Evolutionary conservation across 495 filamentous ascomycete species (phyloP).

Genomic region (Pyrenopolyporus hunteri): DNA sequence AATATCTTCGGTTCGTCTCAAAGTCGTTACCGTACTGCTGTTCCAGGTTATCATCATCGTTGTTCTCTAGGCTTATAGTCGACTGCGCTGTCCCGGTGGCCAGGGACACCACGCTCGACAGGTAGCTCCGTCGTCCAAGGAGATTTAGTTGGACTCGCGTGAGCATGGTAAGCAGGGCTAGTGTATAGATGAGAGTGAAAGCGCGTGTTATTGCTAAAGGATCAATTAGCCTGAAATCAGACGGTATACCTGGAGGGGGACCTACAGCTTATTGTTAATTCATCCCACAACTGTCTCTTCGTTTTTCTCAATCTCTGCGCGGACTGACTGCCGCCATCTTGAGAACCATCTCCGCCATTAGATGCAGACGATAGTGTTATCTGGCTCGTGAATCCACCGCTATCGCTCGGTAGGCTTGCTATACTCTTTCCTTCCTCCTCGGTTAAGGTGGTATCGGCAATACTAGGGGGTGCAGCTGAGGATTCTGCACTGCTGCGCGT

Average conservation of each 20-base stretch:
- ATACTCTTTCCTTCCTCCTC: slow-evolving; percentile 84
- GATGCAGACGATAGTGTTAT: slow-evolving; percentile 55
- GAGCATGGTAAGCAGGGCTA: slow-evolving; percentile 86
- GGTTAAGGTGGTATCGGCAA: slow-evolving; percentile 59
- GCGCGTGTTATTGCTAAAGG: slow-evolving; percentile 85
- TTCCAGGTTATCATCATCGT: slow-evolving; percentile 80
- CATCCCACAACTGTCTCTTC: slow-evolving; percentile 95
- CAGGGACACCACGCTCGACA: slow-evolving; percentile 89
- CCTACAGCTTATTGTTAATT: slow-evolving; percentile 94
- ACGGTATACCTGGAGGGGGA: neutral
- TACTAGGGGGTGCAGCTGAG: slow-evolving; percentile 67
- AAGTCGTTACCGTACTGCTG: slow-evolving; percentile 88
- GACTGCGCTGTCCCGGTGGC: slow-evolving; percentile 68
- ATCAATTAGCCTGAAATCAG: slow-evolving; percentile 31
- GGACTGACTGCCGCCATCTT: slow-evolving; percentile 45
- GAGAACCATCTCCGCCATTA: slow-evolving; percentile 40
- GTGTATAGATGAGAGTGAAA: slow-evolving; percentile 89
- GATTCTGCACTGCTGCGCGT: slow-evolving; percentile 70
- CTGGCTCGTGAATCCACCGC: slow-evolving; percentile 81
- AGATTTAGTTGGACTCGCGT: slow-evolving; percentile 97
- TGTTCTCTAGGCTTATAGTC: slow-evolving; percentile 83
- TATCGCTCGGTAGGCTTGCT: slow-evolving; percentile 76
- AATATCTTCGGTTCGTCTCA: slow-evolving; percentile 89
- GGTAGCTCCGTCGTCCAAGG: slow-evolving; percentile 90
- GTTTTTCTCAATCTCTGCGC: slow-evolving; percentile 68